Percentiles rank a stretch among this genome's conserved stretches.
Conservation (phyloP, 345 rosid species). For the Eucalyptus pauciflora region DNA sequence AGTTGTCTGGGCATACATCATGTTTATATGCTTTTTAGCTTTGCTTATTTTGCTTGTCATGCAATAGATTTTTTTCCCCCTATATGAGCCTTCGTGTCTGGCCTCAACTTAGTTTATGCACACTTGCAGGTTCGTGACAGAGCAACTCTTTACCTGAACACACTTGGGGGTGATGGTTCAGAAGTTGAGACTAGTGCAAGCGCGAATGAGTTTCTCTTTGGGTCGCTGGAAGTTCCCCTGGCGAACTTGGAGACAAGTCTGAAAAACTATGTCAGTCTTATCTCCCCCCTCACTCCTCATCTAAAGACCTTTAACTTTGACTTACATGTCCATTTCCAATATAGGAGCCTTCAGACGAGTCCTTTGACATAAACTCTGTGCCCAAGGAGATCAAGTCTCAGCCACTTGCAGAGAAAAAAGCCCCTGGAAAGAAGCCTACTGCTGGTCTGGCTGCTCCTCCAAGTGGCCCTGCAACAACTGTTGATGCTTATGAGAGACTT, state of each 20-base stretch:
- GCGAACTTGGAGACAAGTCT: conserved; percentile 84
- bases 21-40: neutral
- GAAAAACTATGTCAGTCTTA: conserved; percentile 70
- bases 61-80: neutral
- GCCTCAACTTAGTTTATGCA: neutral
- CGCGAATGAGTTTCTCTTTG: conserved; percentile 69
- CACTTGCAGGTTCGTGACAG: conserved; percentile 82
- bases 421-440: conserved; percentile 71
- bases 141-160: conserved; percentile 84
- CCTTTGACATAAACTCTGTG: conserved; percentile 77
- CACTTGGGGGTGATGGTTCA: conserved; percentile 60
- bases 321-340: conserved; percentile 1
- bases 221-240: conserved; percentile 73
- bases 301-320: neutral
- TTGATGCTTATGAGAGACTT: conserved; percentile 74
- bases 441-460: conserved; percentile 75
- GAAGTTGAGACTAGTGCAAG: conserved; percentile 51
- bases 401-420: conserved; percentile 90
- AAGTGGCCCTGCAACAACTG: conserved; percentile 50
- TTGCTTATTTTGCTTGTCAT: neutral
- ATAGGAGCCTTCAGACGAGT: conserved; percentile 78
- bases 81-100: neutral
- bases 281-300: neutral
- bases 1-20: neutral
- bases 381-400: conserved; percentile 80